Evolutionary conservation across 441 rosid species (phyloP), one percentile per base, ranked within the genome.

Genomic region (Erodium trifolium): DNA sequence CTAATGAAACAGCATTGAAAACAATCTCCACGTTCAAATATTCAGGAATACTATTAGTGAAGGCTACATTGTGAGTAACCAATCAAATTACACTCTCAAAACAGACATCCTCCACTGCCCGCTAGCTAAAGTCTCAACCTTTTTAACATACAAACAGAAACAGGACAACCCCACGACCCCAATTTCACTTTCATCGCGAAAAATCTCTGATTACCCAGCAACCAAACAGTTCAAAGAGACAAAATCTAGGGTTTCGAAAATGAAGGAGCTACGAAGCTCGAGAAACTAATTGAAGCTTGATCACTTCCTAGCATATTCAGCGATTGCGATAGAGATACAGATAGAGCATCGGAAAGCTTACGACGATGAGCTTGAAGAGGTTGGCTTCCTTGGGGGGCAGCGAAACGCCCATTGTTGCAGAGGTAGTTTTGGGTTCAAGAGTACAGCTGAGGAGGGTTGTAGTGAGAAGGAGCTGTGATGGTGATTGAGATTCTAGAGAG

Each of bases 281-380:
- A 11, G 11, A 19, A 41, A 51, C n/a, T 23, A 31, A 63, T 65
- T 51, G 29, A 12, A 65, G 23, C 27, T 55, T 37, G 64, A 73
- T 64, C 68, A 55, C 19, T 47, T 18, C 49, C 5, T 19, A 1
- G 16, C 27, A 17, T 9, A 31, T 13, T 11, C 37, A 29, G 2
- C 31, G 39, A 63, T 63, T 63, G 34, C 4, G 66, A 17, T 5
- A 11, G 17, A 10, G 9, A 39, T 57, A 37, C 0, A 63, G n/a
- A 47, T 64, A 69, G 45, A 70, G 70, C 53, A 79, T 79, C 73
- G 71, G 74, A 73, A 74, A 71, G 79, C 94, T 74, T 93, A 92
- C 99, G 79, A 92, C 97, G 86, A 95, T 95, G 91, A 89, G 92
- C 82, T 95, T 95, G 90, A 95, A 95, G 84, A 89, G 99, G 81